These are phyloP conservation scores for Neonectria punicea DNA, from an alignment of 2,329 filamentous ascomycete genomes.

Conservation along the genomic window DNA sequence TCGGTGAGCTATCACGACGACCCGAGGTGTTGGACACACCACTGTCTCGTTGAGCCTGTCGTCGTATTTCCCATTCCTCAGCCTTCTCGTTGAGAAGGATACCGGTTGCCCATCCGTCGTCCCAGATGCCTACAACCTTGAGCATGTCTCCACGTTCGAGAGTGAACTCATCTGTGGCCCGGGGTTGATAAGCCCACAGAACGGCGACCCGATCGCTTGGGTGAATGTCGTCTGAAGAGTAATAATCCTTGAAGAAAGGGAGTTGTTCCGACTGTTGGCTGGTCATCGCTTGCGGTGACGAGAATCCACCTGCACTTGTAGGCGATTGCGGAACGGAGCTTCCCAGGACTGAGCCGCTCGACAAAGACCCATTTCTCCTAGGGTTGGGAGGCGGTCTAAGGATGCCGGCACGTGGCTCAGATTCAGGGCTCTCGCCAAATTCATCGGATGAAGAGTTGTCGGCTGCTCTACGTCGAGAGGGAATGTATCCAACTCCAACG, in stretches of 20 bases:
- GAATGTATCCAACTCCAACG: conserved; percentile 60
- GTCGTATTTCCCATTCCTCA: conserved; percentile 86
- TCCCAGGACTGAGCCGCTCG: conserved; percentile 81
- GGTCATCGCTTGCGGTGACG: conserved; percentile 83
- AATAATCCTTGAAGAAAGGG: conserved; percentile 98
- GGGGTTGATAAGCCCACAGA: conserved; percentile 96
- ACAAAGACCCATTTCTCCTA: conserved; percentile 87
- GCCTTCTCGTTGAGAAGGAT: conserved; percentile 83
- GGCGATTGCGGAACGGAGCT: conserved; percentile 79
- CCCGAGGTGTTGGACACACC: conserved; percentile 87
- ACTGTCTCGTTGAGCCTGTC: conserved; percentile 86
- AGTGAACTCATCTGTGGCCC: conserved; percentile 91
- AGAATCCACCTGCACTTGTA: conserved; percentile 76
- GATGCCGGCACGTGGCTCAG: conserved; percentile 66
- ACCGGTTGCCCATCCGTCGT: conserved; percentile 98
- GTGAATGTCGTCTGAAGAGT: conserved; percentile 95
- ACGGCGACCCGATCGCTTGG: conserved; percentile 90
- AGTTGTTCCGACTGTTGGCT: conserved; percentile 96
- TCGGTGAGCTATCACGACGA: conserved; percentile 69
- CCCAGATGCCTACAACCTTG: conserved; percentile 98
- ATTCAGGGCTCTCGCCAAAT: conserved; percentile 77
- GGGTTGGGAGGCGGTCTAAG: conserved; percentile 68
- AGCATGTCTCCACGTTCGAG: conserved; percentile 97
- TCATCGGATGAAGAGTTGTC: conserved; percentile 77
- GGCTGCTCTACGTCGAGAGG: conserved; percentile 56